Evolutionary conservation across 140 eudicot species (phyloP).

Genomic region (Oenanthe javanica): DNA sequence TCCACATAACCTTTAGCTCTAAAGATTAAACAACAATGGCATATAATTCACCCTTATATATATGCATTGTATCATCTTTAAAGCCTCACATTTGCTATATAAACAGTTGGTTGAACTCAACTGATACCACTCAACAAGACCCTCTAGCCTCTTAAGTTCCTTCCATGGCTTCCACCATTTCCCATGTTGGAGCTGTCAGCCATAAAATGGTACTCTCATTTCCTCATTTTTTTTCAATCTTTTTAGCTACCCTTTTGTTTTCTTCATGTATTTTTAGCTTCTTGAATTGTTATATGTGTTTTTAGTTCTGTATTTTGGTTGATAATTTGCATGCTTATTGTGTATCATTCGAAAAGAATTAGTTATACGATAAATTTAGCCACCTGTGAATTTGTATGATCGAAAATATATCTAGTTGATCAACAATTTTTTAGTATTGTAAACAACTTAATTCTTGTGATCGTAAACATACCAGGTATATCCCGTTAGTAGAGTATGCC

Average conservation of each 20-base stretch:
- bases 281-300: background rate
- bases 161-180: constrained; percentile 71
- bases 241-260: background rate
- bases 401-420: background rate
- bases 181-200: constrained; percentile 82
- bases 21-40: constrained; percentile 9
- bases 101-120: background rate
- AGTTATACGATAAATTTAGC: background rate
- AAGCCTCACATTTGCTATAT: background rate
- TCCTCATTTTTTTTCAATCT: background rate
- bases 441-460: background rate
- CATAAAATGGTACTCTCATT: constrained; percentile 43
- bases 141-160: background rate
- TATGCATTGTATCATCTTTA: background rate
- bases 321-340: background rate
- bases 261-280: background rate
- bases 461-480: background rate
- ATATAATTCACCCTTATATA: background rate
- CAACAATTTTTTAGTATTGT: background rate
- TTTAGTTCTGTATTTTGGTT: background rate
- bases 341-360: background rate
- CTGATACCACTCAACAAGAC: background rate
- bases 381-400: background rate
- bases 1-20: constrained; percentile 25
- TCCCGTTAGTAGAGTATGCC: background rate